phyloP scores from a whole-genome alignment of 495 filamentous ascomycete species.

The Penicillium ucsense region DNA sequence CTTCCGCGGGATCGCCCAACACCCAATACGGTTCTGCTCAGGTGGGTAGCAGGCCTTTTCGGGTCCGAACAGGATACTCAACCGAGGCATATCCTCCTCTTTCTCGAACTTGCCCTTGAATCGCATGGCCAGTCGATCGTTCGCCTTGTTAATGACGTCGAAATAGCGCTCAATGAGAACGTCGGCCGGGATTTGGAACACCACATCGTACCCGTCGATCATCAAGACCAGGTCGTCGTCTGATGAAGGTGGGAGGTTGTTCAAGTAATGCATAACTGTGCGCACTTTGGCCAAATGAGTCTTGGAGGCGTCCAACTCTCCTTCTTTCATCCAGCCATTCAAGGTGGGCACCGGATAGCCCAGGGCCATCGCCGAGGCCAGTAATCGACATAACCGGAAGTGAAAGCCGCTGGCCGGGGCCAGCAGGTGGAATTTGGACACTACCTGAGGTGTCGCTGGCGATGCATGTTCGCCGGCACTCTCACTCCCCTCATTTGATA shows the following conservation, averaged over 20 bases:
- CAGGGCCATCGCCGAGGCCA: constrained; percentile 6
- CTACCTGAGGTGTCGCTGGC: not conserved
- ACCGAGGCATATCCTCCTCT: constrained; percentile 1
- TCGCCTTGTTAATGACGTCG: constrained; percentile 1
- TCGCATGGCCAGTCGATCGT: constrained; percentile 3
- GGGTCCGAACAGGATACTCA: constrained; percentile 8
- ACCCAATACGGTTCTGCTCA: constrained; percentile 3
- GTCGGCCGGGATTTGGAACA: constrained; percentile 8
- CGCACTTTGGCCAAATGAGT: constrained; percentile 11
- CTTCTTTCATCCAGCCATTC: constrained; percentile 11
- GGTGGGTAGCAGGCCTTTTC: constrained; percentile 11
- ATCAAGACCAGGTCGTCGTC: constrained; percentile 11
- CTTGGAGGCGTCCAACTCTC: constrained; percentile 7
- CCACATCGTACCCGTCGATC: constrained; percentile 9
- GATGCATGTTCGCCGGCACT: not conserved
- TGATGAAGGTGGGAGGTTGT: constrained; percentile 2
- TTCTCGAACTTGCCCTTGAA: constrained; percentile 1
- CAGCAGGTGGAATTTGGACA: constrained; percentile 9
- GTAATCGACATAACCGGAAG: constrained; percentile 6
- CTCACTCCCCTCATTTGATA: not conserved
- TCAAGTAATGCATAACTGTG: constrained; percentile 8
- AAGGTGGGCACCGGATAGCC: constrained; percentile 8
- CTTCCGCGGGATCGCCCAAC: constrained; percentile 7
- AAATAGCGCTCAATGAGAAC: constrained; percentile 11
- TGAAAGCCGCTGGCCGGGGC: constrained; percentile 4